Evolutionary conservation across 768 basidiomycete species (phyloP).

Genomic region (Suillus tomentosus): DNA sequence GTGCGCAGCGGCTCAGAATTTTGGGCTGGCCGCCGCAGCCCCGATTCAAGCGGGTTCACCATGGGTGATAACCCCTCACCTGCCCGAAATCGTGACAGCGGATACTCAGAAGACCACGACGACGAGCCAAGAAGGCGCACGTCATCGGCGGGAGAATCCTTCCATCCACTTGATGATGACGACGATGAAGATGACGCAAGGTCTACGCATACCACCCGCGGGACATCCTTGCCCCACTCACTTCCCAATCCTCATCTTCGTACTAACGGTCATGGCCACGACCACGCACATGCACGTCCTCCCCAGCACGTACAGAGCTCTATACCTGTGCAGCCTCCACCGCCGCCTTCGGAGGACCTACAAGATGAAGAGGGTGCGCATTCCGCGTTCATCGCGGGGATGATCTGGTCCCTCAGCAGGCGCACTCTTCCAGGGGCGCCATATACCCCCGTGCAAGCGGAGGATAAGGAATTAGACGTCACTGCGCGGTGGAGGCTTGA

Average conservation of each 20-base stretch:
- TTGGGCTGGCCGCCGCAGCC: slow-evolving; percentile 54
- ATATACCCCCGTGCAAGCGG: slow-evolving; percentile 54
- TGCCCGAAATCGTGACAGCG: slow-evolving; percentile 20
- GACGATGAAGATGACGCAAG: slow-evolving; percentile 26
- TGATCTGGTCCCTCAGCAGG: slow-evolving; percentile 81
- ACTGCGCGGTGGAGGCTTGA: slow-evolving; percentile 74
- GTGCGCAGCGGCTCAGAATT: slow-evolving; percentile 75
- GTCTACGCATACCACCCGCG: slow-evolving; percentile 19
- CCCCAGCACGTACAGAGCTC: neutral
- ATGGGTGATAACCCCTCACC: neutral
- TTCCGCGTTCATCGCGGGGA: slow-evolving; percentile 83
- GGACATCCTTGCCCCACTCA: slow-evolving; percentile 4
- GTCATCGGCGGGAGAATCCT: slow-evolving; percentile 29
- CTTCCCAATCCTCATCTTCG: slow-evolving; percentile 19
- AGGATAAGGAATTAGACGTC: slow-evolving; percentile 38
- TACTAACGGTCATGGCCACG: neutral
- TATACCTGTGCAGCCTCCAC: neutral
- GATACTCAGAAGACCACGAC: slow-evolving; percentile 13
- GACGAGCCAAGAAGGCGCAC: slow-evolving; percentile 3
- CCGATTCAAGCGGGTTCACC: slow-evolving; percentile 13
- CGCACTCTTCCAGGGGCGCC: slow-evolving; percentile 72
- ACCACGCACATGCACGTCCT: neutral
- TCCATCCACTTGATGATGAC: slow-evolving; percentile 34
- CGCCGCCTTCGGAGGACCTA: slow-evolving; percentile 40
- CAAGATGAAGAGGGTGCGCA: slow-evolving; percentile 79